A percentile compares a stretch with the other conserved stretches of the same genome.
These are phyloP conservation scores for Starmerella vitae DNA, from an alignment of 805 yeast species.

Conservation along the genomic window DNA sequence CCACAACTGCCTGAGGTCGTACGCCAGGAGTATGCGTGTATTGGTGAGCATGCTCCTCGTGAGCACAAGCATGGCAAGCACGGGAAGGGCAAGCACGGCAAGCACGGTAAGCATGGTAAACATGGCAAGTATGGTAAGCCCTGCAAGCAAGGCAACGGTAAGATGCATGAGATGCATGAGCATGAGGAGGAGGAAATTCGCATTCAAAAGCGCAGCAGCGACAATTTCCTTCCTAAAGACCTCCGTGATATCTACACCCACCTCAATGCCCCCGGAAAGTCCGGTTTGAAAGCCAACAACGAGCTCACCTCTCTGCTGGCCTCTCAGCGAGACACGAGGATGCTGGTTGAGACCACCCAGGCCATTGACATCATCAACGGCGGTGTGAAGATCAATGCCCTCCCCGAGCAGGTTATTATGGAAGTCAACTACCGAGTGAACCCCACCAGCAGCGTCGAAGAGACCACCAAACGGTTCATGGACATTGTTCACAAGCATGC, in stretches of 20 bases:
- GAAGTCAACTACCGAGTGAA: conserved; percentile 53
- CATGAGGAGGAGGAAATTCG: neutral
- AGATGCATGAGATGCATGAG: neutral
- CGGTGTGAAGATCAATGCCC: conserved; percentile 62
- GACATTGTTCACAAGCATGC: conserved; percentile 32
- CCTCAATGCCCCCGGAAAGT: conserved; percentile 1
- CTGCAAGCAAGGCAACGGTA: neutral
- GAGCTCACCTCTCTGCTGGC: conserved; percentile 16
- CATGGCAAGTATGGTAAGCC: neutral
- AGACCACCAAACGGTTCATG: conserved; percentile 30
- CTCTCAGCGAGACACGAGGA: conserved; percentile 23
- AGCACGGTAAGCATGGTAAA: conserved; percentile 1
- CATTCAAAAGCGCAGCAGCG: neutral
- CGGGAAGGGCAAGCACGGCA: neutral
- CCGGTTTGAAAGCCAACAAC: neutral
- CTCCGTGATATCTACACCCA: neutral
- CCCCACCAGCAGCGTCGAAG: conserved; percentile 39
- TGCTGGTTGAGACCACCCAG: conserved; percentile 47
- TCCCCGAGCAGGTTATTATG: conserved; percentile 49
- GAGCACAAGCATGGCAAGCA: neutral
- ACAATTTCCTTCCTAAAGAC: neutral
- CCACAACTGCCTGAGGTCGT: conserved; percentile 41
- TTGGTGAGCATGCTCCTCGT: conserved; percentile 36
- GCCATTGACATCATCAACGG: conserved; percentile 56
- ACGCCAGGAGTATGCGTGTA: conserved; percentile 44